Percentiles rank a stretch among this genome's conserved stretches.
Conservation (phyloP, 257 asterid genomes). For the Fraxinus anomala region DNA sequence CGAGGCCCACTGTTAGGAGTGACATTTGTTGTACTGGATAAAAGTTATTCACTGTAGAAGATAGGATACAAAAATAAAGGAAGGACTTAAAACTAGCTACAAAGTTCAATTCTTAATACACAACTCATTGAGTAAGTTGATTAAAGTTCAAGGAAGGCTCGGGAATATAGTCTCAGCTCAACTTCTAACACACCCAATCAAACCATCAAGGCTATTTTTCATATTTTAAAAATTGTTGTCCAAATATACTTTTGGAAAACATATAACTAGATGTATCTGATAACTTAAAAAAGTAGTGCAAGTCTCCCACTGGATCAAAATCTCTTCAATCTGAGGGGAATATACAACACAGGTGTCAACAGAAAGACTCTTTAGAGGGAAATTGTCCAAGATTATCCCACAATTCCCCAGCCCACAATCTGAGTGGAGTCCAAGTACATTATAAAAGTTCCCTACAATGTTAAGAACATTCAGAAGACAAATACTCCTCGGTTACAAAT, state of each 20-base stretch:
- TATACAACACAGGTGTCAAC: background rate
- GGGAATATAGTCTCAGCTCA: background rate
- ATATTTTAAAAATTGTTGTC: background rate
- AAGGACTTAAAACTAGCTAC: background rate
- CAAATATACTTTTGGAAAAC: background rate
- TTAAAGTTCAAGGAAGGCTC: background rate
- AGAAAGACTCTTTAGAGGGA: background rate
- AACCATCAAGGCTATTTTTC: background rate
- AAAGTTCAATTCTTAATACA: background rate
- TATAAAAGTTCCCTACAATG: background rate
- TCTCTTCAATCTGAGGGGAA: background rate
- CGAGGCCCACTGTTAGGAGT: background rate
- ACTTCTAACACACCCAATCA: background rate
- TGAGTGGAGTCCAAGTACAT: background rate
- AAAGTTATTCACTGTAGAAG: background rate
- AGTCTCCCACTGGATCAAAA: background rate
- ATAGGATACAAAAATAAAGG: background rate
- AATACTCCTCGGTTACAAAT: background rate
- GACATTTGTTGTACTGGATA: conserved; percentile 11
- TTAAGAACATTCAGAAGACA: background rate
- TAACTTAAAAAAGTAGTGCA: too few relatives aligned
- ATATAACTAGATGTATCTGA: background rate
- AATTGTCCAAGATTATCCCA: background rate
- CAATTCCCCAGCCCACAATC: background rate
- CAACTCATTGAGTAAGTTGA: background rate